Percentiles rank a stretch among this genome's conserved stretches.
phyloP scores from a whole-genome alignment of 2,329 filamentous ascomycete genomes.

The Bertia moriformis region DNA sequence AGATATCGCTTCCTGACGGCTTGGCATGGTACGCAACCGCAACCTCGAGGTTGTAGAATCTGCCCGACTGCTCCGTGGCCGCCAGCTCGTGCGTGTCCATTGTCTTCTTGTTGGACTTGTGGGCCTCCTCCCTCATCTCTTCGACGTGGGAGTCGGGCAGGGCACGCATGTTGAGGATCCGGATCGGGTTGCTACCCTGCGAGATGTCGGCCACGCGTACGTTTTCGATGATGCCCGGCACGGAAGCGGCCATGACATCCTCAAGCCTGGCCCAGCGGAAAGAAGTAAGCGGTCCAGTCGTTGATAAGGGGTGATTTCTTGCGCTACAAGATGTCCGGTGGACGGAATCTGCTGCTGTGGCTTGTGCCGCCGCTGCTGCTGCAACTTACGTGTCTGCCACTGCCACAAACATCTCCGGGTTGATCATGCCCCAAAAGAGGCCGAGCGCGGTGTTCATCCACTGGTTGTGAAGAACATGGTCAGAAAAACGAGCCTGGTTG shows the following conservation, averaged over 20 bases:
- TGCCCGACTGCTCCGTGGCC: constrained; percentile 77
- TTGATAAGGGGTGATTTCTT: background rate
- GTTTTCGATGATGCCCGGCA: constrained; percentile 81
- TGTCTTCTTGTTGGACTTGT: constrained; percentile 61
- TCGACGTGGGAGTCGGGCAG: constrained; percentile 70
- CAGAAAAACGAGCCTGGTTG: background rate
- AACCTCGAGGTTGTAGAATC: constrained; percentile 84
- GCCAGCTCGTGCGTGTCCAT: constrained; percentile 80
- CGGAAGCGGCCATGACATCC: constrained; percentile 92
- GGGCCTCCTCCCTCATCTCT: constrained; percentile 69
- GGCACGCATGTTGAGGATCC: constrained; percentile 74
- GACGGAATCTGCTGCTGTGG: background rate
- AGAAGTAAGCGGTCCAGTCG: background rate
- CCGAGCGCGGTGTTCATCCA: constrained; percentile 88
- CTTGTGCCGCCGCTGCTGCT: constrained; percentile 4
- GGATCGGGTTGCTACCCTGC: constrained; percentile 79
- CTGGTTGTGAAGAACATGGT: constrained; percentile 18
- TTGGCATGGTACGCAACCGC: constrained; percentile 83
- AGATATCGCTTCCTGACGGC: constrained; percentile 54
- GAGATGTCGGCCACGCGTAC: constrained; percentile 90
- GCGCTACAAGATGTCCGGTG: too few relatives aligned
- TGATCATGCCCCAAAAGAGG: constrained; percentile 79
- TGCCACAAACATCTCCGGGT: constrained; percentile 85
- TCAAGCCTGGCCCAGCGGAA: constrained; percentile 10
- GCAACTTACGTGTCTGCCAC: constrained; percentile 77